Base-by-base conservation (phyloP, 768 basidiomycete genomes). In the Suillus discolor region DNA sequence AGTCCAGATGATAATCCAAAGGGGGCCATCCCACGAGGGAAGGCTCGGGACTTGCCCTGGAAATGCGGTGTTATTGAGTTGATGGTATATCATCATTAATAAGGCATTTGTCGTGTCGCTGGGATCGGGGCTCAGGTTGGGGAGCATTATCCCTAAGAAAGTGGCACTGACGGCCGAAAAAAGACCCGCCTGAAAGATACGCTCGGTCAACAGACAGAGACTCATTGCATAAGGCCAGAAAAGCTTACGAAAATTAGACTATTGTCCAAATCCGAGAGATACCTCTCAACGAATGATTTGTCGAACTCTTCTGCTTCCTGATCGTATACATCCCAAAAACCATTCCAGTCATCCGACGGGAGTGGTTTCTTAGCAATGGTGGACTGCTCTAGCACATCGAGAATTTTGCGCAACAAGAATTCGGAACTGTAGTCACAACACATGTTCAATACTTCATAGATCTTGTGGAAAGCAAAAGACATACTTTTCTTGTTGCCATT, bases 91-190 rank as follows among this genome's bases (percentile, higher is more conserved):
- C 23, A 34, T 25, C 66, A 39, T 67, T 23, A 68, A 42, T 15
- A 68, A 62, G 36, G 67, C 67, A 57, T 61, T 61, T 47, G 67
- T 68, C 18, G 66, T 68, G 15, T 39, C 53, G 28, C 28, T 64
- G 3, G 66, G 67, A 36, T 34, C 34, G 16, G 67, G 67, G 28
- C 53, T 53, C 11, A 68, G 62, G 25, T 62, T 60, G 6, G 67
- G 41, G 55, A 63, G 61, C 61, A 68, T 59, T 18, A 8, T 31
- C 34, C 54, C 41, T 49, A 68, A 31, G 28, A 68, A 68, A 34
- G 67, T 34, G 12, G 67, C 39, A 38, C 54, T 67, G 41, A 68
- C 67, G 42, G 67, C 67, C 2, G 67, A 67, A 49, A 68, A 68
- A 45, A 68, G 67, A 63, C 67, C 67, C 18, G 67, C 68, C 67